These are phyloP conservation scores for Albugo candida DNA, from an alignment of 352 stramenopile species.

Conservation along the genomic window DNA sequence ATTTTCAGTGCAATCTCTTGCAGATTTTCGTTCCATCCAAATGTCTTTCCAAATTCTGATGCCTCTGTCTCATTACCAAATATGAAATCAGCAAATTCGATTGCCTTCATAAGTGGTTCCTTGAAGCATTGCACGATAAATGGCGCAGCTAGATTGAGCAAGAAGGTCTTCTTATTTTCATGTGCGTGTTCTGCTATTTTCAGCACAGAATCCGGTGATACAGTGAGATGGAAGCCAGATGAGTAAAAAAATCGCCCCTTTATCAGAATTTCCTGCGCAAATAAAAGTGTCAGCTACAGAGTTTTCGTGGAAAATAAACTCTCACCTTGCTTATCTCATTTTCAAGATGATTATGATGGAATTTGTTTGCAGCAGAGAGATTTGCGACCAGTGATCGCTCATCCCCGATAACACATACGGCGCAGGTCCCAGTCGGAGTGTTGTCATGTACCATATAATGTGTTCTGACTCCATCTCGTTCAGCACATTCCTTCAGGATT, in stretches of 20 bases:
- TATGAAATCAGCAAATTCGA: conserved; percentile 95
- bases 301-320: background rate
- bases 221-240: conserved; percentile 97
- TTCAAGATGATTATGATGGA: conserved; percentile 82
- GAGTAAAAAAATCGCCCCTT: conserved; percentile 94
- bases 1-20: conserved; percentile 85
- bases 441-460: conserved; percentile 93
- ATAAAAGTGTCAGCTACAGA: background rate
- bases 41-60: conserved; percentile 81
- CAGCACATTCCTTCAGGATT: conserved; percentile 85
- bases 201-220: conserved; percentile 87
- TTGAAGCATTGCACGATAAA: conserved; percentile 98
- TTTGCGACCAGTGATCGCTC: conserved; percentile 96
- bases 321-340: conserved; percentile 54
- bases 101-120: conserved; percentile 83
- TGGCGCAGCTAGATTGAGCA: conserved; percentile 94
- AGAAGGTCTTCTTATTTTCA: conserved; percentile 87
- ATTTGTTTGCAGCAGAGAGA: conserved; percentile 96
- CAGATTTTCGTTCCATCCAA: conserved; percentile 81
- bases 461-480: conserved; percentile 87
- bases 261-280: conserved; percentile 79
- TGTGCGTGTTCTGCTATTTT: conserved; percentile 85
- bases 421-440: conserved; percentile 93
- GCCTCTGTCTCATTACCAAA: conserved; percentile 99
- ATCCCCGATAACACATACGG: conserved; percentile 89